These are phyloP conservation scores for Mucor plumbeus DNA, from an alignment of 371 early-diverging fungal species.

Conservation along the genomic window DNA sequence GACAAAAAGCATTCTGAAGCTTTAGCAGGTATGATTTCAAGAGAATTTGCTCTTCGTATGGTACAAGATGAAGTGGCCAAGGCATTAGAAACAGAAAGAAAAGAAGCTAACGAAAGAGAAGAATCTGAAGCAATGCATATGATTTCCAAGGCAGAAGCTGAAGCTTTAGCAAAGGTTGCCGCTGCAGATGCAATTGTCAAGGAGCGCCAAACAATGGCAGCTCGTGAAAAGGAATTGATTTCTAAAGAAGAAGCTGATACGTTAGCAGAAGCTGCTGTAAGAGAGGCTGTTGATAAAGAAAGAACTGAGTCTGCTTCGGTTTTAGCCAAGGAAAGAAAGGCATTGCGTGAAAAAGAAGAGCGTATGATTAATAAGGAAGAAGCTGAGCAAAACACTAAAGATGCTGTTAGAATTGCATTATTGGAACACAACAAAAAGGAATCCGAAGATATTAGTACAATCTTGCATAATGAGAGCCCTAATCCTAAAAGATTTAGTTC, in stretches of 20 bases:
- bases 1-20: conserved; percentile 22
- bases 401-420: conserved; percentile 24
- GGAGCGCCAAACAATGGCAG: conserved; percentile 35
- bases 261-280: conserved; percentile 18
- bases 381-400: conserved; percentile 16
- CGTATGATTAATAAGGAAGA: conserved; percentile 23
- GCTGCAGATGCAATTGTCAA: conserved; percentile 38
- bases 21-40: conserved; percentile 24
- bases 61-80: conserved; percentile 20
- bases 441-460: neutral
- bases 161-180: conserved; percentile 29
- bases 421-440: conserved; percentile 9
- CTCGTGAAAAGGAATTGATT: conserved; percentile 29
- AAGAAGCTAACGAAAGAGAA: conserved; percentile 21
- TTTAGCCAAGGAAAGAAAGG: conserved; percentile 27
- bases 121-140: conserved; percentile 23
- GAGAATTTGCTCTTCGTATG: conserved; percentile 18
- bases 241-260: conserved; percentile 30
- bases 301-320: conserved; percentile 10
- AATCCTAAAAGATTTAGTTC: neutral
- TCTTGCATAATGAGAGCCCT: neutral
- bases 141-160: conserved; percentile 36
- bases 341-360: conserved; percentile 28
- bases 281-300: conserved; percentile 29
- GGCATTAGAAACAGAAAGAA: conserved; percentile 28